Conservation (phyloP, 1,284 basidiomycete genomes). For the Phellinidium pouzarii region DNA sequence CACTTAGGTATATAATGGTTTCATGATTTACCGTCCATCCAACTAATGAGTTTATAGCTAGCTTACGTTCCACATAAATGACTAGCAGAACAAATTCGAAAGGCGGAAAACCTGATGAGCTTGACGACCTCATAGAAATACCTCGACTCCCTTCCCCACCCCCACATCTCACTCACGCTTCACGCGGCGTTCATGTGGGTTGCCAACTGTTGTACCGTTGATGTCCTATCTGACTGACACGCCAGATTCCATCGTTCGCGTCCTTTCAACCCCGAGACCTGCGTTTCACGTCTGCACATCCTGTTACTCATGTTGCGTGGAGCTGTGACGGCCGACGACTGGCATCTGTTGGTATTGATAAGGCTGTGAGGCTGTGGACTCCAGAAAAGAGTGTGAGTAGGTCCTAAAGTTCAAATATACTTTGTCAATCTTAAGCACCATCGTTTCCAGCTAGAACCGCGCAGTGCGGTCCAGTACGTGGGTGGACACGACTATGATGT, state of each 20-base stretch:
- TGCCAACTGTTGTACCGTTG: slow-evolving; percentile 16
- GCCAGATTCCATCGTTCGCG: slow-evolving; percentile 66
- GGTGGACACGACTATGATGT: slow-evolving; percentile 69
- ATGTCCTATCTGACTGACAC: slow-evolving; percentile 12
- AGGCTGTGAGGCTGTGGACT: slow-evolving; percentile 63
- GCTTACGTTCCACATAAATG: not conserved
- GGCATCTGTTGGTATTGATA: slow-evolving; percentile 72
- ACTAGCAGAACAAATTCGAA: slow-evolving; percentile 5
- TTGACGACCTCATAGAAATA: slow-evolving; percentile 13
- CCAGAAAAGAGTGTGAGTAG: slow-evolving; percentile 65
- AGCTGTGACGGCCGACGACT: slow-evolving; percentile 74
- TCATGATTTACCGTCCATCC: not conserved
- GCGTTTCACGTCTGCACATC: slow-evolving; percentile 53
- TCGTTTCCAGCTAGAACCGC: slow-evolving; percentile 52
- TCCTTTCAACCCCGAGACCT: slow-evolving; percentile 71
- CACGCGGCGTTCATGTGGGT: slow-evolving; percentile 66
- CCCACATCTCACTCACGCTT: slow-evolving; percentile 58
- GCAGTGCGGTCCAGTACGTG: slow-evolving; percentile 50
- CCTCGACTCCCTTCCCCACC: slow-evolving; percentile 63
- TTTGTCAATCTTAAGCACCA: not conserved
- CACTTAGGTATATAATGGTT: not conserved
- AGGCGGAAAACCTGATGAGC: slow-evolving; percentile 13
- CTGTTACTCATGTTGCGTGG: slow-evolving; percentile 73
- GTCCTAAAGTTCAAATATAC: not conserved
- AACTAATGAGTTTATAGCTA: not conserved